A percentile compares a stretch with the other conserved stretches of the same genome.
Evolutionary conservation across 495 filamentous ascomycete genomes (phyloP).

Genomic region (Annulohypoxylon bovei): DNA sequence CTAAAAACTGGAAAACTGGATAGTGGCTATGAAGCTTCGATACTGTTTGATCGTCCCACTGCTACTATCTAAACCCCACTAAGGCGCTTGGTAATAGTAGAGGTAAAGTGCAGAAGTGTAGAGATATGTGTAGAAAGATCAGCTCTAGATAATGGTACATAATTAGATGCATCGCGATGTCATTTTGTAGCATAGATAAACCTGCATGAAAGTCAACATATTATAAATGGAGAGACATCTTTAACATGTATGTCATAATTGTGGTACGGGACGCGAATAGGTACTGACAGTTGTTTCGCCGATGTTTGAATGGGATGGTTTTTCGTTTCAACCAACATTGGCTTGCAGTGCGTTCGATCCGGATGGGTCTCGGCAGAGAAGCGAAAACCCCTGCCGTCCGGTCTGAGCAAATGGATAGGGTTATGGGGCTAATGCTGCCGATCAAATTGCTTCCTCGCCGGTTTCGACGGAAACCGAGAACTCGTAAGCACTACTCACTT

Average conservation of each 20-base stretch:
- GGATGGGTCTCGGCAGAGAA: slow-evolving; percentile 19
- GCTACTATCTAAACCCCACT: slow-evolving; percentile 1
- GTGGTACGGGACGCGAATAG: not conserved
- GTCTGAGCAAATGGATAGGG: slow-evolving; percentile 19
- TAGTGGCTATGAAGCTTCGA: slow-evolving; percentile 31
- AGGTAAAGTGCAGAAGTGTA: not conserved
- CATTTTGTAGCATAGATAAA: not conserved
- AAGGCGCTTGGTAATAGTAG: not conserved
- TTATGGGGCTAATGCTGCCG: slow-evolving; percentile 2
- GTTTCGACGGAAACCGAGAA: slow-evolving; percentile 16
- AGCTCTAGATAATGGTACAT: not conserved
- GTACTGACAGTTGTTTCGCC: slow-evolving; percentile 22
- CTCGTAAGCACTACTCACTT: slow-evolving; percentile 3
- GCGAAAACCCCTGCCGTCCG: slow-evolving; percentile 12
- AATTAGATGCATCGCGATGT: not conserved
- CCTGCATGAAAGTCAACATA: not conserved
- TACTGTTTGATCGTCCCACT: slow-evolving; percentile 35
- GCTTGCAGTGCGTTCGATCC: slow-evolving; percentile 4
- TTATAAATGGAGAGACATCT: not conserved
- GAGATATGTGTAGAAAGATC: not conserved
- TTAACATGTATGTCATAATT: not conserved
- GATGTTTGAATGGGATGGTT: slow-evolving; percentile 32
- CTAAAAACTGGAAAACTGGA: not conserved
- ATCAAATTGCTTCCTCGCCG: slow-evolving; percentile 15
- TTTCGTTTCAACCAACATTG: slow-evolving; percentile 34